These are phyloP conservation scores for Cordyceps pruinosa DNA, from an alignment of 2,329 filamentous ascomycete genomes.

Conservation along the genomic window DNA sequence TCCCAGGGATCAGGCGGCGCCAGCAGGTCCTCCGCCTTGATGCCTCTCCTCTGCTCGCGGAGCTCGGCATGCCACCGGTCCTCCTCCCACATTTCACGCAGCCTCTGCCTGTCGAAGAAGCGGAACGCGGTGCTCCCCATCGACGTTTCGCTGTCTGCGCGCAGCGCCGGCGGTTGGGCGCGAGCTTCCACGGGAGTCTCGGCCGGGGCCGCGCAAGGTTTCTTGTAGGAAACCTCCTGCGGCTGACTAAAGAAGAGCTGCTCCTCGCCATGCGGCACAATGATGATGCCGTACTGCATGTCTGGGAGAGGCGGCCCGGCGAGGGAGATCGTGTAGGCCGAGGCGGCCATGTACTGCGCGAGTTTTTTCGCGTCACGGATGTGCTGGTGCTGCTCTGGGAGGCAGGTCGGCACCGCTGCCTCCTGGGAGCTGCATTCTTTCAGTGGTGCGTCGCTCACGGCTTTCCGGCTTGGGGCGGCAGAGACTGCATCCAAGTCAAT, in stretches of 20 bases:
- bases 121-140: background rate
- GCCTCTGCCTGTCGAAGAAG: background rate
- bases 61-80: background rate
- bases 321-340: background rate
- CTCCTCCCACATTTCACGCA: background rate
- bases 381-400: background rate
- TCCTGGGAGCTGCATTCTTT: background rate
- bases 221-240: background rate
- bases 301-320: background rate
- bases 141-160: background rate
- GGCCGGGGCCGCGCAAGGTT: background rate
- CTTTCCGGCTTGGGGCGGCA: background rate
- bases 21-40: background rate
- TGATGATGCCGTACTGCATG: background rate
- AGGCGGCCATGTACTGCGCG: background rate
- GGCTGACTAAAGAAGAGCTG: background rate
- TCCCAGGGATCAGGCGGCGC: background rate
- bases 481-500: background rate
- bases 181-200: no score
- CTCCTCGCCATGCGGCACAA: background rate
- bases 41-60: background rate
- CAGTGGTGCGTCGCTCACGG: background rate
- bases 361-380: background rate
- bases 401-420: background rate
- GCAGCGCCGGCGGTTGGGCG: no score